phyloP scores from a whole-genome alignment of 73 alveolate genomes.

The Symbiodinium natans region DNA sequence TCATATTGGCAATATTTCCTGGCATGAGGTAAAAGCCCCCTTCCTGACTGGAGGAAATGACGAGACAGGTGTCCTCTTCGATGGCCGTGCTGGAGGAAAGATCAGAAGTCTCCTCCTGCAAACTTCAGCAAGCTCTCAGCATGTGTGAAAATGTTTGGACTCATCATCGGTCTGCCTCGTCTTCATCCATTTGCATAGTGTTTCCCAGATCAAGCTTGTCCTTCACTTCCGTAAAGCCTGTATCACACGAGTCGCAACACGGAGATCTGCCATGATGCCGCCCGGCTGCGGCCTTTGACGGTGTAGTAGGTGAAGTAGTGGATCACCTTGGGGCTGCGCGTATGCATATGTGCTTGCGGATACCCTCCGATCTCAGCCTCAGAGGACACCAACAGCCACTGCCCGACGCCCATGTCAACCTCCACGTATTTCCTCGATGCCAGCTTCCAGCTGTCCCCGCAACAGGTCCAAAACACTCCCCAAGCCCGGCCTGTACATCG shows the following conservation, averaged over 20 bases:
- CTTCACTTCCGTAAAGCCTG: slow-evolving; percentile 54
- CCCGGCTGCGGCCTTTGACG: slow-evolving; percentile 26
- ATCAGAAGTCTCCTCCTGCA: background rate
- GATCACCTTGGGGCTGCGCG: background rate
- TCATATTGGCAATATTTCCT: background rate
- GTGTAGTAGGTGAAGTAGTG: slow-evolving; percentile 86
- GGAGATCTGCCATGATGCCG: background rate
- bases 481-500: slow-evolving; percentile 39
- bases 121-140: no score
- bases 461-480: background rate
- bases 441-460: background rate
- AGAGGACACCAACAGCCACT: slow-evolving; percentile 57
- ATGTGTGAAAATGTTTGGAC: no score
- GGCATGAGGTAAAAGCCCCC: background rate
- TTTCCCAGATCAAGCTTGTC: slow-evolving; percentile 86
- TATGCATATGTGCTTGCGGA: background rate
- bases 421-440: slow-evolving; percentile 32
- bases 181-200: slow-evolving; percentile 60
- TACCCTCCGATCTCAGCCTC: background rate
- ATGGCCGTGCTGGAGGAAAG: background rate
- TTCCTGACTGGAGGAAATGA: no score
- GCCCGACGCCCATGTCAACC: slow-evolving; percentile 74
- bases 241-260: background rate
- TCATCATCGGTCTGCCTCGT: no score
- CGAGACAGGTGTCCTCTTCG: background rate